Percentiles rank a stretch among this genome's conserved stretches.
phyloP scores from a whole-genome alignment of 2,329 filamentous ascomycete genomes.

The Pseudocercospora cruenta region DNA sequence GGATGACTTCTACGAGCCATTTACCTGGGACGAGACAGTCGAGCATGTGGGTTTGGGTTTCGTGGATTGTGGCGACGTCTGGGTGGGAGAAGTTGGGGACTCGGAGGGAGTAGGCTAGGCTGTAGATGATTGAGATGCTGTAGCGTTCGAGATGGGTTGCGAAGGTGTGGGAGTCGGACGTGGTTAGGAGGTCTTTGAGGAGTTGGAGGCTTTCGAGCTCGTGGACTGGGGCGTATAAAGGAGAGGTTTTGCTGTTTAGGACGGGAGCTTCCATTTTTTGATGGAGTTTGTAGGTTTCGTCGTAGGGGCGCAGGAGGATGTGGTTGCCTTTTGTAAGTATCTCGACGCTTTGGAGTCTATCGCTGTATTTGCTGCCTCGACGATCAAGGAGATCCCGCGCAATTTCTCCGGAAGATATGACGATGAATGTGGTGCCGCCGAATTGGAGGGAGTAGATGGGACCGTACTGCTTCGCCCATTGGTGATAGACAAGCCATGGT shows the following conservation, averaged over 20 bases:
- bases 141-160: not conserved
- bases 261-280: not conserved
- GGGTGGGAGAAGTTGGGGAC: not conserved
- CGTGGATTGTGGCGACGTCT: not conserved
- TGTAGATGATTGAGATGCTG: not conserved
- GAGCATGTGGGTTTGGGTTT: not conserved
- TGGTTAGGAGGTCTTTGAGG: not conserved
- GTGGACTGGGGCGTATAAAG: not conserved
- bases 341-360: not conserved
- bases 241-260: not conserved
- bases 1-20: not conserved
- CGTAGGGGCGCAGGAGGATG: not conserved
- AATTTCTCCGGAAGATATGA: not conserved
- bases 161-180: not conserved
- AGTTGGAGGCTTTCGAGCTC: not conserved
- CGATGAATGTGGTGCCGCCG: not conserved
- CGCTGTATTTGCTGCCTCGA: not conserved
- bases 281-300: not conserved
- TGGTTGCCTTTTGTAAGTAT: not conserved
- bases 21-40: not conserved
- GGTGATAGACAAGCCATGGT: not conserved
- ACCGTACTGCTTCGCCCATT: not conserved
- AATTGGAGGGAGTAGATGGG: not conserved
- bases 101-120: not conserved
- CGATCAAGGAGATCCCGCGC: not conserved